Evolutionary conservation across 768 basidiomycete species (phyloP).

Genomic region (Rhodotorula sphaerocarpa): DNA sequence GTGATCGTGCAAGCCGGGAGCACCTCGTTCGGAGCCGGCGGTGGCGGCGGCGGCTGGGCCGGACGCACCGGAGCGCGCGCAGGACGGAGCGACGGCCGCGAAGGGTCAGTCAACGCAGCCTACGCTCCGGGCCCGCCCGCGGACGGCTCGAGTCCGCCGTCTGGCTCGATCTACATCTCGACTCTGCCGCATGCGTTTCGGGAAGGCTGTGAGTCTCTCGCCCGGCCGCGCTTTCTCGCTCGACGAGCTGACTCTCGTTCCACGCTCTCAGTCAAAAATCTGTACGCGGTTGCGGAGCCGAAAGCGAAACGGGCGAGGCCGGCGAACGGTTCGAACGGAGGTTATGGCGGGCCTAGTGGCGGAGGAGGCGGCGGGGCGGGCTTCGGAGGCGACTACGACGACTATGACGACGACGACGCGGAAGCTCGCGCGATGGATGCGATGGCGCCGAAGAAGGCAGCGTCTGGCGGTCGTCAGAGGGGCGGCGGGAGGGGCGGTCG

Average conservation of each 20-base stretch:
- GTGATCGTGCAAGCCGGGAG: conserved; percentile 11
- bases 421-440: conserved; percentile 2
- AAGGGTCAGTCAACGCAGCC: conserved; percentile 15
- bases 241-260: not conserved
- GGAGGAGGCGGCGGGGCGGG: not conserved
- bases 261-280: not conserved
- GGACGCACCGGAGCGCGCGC: not conserved
- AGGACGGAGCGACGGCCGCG: not conserved
- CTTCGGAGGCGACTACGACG: not conserved
- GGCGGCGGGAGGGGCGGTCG: not conserved
- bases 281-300: not conserved
- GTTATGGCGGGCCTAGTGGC: no score
- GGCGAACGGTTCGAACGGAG: not conserved
- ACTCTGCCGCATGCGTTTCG: conserved; percentile 9
- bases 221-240: not conserved
- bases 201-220: conserved; percentile 14
- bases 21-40: no score
- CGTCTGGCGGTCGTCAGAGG: not conserved
- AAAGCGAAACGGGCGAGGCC: not conserved
- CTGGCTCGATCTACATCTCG: conserved; percentile 15
- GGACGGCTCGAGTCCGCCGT: conserved; percentile 21
- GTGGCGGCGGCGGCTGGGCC: no score
- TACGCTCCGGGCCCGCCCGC: conserved; percentile 11
- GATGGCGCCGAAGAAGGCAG: not conserved
- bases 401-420: not conserved